Evolutionary conservation across 2,329 filamentous ascomycete species (phyloP).

Genomic region (Pyrenophora graminea): DNA sequence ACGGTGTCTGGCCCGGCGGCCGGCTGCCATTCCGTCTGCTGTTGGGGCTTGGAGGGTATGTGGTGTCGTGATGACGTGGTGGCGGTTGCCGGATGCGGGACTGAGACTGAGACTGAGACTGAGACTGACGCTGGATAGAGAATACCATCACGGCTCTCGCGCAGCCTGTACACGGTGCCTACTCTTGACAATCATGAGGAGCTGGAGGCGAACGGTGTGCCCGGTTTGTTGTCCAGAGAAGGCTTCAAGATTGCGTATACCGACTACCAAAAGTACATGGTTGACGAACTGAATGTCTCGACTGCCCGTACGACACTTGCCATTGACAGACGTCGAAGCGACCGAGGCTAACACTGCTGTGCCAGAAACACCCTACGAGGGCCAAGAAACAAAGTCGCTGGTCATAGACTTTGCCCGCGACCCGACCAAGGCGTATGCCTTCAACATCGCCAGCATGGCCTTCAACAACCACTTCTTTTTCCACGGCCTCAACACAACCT

Average conservation of each 20-base stretch:
- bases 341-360: conserved; percentile 6
- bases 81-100: conserved; percentile 15
- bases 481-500: conserved; percentile 53
- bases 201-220: conserved; percentile 61
- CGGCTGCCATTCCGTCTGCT: conserved; percentile 27
- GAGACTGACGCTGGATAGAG: conserved; percentile 37
- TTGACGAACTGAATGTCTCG: conserved; percentile 75
- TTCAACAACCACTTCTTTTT: conserved; percentile 92
- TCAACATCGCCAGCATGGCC: conserved; percentile 97
- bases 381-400: conserved; percentile 67
- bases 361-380: conserved; percentile 67
- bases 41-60: conserved; percentile 30
- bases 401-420: conserved; percentile 77
- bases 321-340: not conserved
- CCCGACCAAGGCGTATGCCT: conserved; percentile 74
- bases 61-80: conserved; percentile 5
- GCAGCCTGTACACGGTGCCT: conserved; percentile 53
- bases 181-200: conserved; percentile 52
- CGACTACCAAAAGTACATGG: conserved; percentile 75
- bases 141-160: conserved; percentile 23
- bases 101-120: conserved; percentile 18
- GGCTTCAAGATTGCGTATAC: conserved; percentile 80
- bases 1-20: conserved; percentile 39
- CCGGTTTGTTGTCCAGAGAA: conserved; percentile 69
- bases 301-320: conserved; percentile 63